Base-by-base conservation (phyloP, 805 yeast species). In the Candida krabiensis region DNA sequence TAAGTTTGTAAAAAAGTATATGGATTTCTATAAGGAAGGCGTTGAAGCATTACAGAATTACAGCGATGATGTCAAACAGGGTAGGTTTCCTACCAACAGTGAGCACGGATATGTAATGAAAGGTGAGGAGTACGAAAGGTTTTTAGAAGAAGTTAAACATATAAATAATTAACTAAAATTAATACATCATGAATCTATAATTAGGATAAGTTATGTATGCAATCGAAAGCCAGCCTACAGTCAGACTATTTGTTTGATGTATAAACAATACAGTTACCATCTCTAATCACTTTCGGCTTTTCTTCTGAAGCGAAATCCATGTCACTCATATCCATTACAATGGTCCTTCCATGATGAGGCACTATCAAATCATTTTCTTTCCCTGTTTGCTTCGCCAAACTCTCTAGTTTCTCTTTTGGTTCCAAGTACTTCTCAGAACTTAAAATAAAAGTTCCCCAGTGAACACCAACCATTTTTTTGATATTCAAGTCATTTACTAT, bases 401-500 rank as follows among this genome's bases (percentile, higher is more conserved):
- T 60, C 31, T 71, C 73, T 28, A 90, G 61, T 52, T 70, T 62
- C 38, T 70, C 64, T 43, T 85, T 83, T 1, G 97, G 97, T 58
- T 90, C 98, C 25, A 86, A 58, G 47, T 83, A 87, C 39, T 86
- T 84, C 60, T 91, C 98, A 31, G 89, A 84, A 58, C 96, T 85
- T 49, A 91, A 64, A 18, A 88, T 80, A 63, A 89, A 91, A 0
- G 98, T 91, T 0, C 98, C 98, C 95, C 96, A 91, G 61, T 91
- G 98, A 22, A 91, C 88, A 1, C 98, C 98, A 35, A 84, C 75
- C 63, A 86, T 76, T 44, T 73, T 75, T 40, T 71, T 60, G 2
- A 86, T 79, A 5, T 72, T 64, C 40, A 88, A 53, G 45, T 83
- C 86, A 12, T 71, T 55, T 73, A 80, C 80, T 4, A 89, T 81